A percentile compares a stretch with the other conserved stretches of the same genome.
Evolutionary conservation across 192 early-diverging fungal genomes (phyloP).

Genomic region (Backusella australiensis): DNA sequence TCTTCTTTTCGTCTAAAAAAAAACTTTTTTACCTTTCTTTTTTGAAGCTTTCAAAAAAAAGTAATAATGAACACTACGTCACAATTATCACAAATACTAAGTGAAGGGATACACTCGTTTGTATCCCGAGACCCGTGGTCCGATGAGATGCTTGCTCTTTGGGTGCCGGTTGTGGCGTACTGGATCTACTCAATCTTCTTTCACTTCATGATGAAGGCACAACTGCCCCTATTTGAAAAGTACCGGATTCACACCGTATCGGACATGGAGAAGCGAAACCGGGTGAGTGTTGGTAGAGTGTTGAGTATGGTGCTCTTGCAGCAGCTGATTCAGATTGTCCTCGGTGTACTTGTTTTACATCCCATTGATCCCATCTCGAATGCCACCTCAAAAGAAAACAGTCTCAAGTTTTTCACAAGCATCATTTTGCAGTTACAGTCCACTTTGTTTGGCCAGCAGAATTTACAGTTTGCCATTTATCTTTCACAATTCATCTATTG

Average conservation of each 20-base stretch:
- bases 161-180: slow-evolving; percentile 61
- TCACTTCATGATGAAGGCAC: slow-evolving; percentile 56
- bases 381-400: slow-evolving; percentile 1
- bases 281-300: slow-evolving; percentile 63
- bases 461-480: not conserved
- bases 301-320: slow-evolving; percentile 64
- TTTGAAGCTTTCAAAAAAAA: not conserved
- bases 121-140: slow-evolving; percentile 38
- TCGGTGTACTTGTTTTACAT: slow-evolving; percentile 29
- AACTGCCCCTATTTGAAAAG: slow-evolving; percentile 63
- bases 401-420: not conserved
- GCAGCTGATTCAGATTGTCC: slow-evolving; percentile 61
- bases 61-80: slow-evolving; percentile 10
- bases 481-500: slow-evolving; percentile 25
- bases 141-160: slow-evolving; percentile 47
- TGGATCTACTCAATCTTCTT: slow-evolving; percentile 70
- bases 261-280: slow-evolving; percentile 55
- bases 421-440: not conserved
- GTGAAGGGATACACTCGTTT: slow-evolving; percentile 7
- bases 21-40: slow-evolving; percentile 1
- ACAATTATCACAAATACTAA: not conserved
- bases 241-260: slow-evolving; percentile 65
- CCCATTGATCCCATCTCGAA: slow-evolving; percentile 7
- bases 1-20: slow-evolving; percentile 1
- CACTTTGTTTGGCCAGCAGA: not conserved